phyloP scores from a whole-genome alignment of 352 stramenopile species.

The Pythium scleroteichum region DNA sequence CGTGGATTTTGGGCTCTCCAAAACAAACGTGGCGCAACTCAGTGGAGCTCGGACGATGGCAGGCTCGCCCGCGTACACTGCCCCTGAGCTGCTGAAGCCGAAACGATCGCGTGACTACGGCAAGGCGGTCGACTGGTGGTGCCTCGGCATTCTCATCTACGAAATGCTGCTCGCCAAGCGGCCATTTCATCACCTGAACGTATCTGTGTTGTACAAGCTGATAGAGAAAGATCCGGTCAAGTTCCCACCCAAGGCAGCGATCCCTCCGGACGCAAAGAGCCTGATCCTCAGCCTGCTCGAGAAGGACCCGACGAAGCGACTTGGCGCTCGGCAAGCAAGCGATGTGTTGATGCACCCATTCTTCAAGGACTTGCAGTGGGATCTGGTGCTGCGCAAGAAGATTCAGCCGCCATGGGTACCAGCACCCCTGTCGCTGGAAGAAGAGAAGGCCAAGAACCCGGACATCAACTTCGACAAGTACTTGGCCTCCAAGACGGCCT shows the following conservation, averaged over 20 bases:
- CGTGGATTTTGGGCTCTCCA: slow-evolving; percentile 94
- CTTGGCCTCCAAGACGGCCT: slow-evolving; percentile 77
- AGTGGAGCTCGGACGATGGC: slow-evolving; percentile 85
- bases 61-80: slow-evolving; percentile 80
- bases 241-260: slow-evolving; percentile 76
- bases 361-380: slow-evolving; percentile 80
- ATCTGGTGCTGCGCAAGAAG: slow-evolving; percentile 83
- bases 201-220: slow-evolving; percentile 90
- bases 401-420: slow-evolving; percentile 75
- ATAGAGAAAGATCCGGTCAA: slow-evolving; percentile 89
- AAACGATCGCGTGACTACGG: slow-evolving; percentile 86
- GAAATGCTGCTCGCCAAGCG: slow-evolving; percentile 92
- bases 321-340: slow-evolving; percentile 79
- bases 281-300: slow-evolving; percentile 79
- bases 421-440: slow-evolving; percentile 62
- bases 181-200: slow-evolving; percentile 91
- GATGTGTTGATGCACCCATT: slow-evolving; percentile 85
- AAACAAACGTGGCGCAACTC: slow-evolving; percentile 89
- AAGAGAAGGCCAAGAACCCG: slow-evolving; percentile 73
- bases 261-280: slow-evolving; percentile 66
- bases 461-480: slow-evolving; percentile 89
- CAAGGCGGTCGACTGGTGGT: slow-evolving; percentile 89
- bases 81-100: slow-evolving; percentile 78
- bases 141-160: slow-evolving; percentile 89
- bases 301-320: slow-evolving; percentile 81